Conservation (phyloP, 805 yeast species). For the Zygotorulaspora sp. region DNA sequence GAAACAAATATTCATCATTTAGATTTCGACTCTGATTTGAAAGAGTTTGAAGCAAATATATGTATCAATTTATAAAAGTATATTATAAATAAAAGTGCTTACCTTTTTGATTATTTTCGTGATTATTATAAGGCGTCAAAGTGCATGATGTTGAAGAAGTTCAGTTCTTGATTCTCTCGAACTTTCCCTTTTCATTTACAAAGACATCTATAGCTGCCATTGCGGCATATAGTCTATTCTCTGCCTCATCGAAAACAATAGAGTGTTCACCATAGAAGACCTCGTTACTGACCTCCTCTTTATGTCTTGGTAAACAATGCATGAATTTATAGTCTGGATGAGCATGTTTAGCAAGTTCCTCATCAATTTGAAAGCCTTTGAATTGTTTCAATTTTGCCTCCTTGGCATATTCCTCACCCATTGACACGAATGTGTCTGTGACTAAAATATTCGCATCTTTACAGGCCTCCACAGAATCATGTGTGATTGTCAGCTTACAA, state of each 20-base stretch:
- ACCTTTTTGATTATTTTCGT: too few relatives aligned
- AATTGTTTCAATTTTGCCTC: conserved; percentile 70
- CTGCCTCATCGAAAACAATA: conserved; percentile 91
- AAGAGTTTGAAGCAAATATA: conserved; percentile 18
- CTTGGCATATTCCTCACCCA: conserved; percentile 92
- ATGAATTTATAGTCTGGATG: conserved; percentile 81
- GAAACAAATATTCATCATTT: conserved; percentile 9
- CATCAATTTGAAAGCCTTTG: conserved; percentile 78
- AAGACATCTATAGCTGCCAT: conserved; percentile 89
- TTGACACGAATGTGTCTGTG: conserved; percentile 95
- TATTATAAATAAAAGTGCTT: too few relatives aligned
- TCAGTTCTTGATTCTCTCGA: conserved; percentile 21
- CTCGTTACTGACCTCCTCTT: conserved; percentile 90
- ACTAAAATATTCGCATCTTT: conserved; percentile 75
- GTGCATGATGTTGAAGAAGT: too few relatives aligned
- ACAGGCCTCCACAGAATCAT: conserved; percentile 74
- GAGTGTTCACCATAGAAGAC: conserved; percentile 83
- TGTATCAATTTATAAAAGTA: conserved; percentile 20
- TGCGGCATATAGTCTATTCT: conserved; percentile 93
- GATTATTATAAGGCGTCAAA: too few relatives aligned
- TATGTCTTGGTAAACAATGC: conserved; percentile 97
- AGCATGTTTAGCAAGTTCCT: conserved; percentile 54
- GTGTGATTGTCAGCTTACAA: conserved; percentile 51
- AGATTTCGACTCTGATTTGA: conserved; percentile 11
- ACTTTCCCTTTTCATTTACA: conserved; percentile 76